Percentiles rank a stretch among this genome's conserved stretches.
Conservation (phyloP, 2,329 filamentous ascomycete genomes). For the Parafenestella ontariensis region DNA sequence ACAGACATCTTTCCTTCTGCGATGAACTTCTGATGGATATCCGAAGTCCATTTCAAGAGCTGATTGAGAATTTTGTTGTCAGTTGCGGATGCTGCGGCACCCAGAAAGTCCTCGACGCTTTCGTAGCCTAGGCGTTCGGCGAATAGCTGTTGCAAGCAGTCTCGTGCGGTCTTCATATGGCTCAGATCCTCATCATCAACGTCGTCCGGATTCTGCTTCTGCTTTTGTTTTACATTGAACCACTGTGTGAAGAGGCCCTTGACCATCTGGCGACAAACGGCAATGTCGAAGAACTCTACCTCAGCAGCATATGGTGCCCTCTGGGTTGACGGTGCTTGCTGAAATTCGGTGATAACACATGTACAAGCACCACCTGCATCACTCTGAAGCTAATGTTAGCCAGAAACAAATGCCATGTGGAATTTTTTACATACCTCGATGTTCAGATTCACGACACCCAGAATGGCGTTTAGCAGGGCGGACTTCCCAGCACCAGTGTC, state of each 20-base stretch:
- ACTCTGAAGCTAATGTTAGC: constrained; percentile 5
- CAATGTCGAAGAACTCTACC: constrained; percentile 15
- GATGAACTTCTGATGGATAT: constrained; percentile 12
- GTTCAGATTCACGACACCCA: constrained; percentile 14
- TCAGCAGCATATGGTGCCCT: constrained; percentile 11
- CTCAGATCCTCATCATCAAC: constrained; percentile 7
- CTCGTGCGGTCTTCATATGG: constrained; percentile 2
- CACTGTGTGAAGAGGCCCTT: constrained; percentile 6
- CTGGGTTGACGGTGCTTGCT: constrained; percentile 3
- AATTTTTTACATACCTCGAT: constrained; percentile 10
- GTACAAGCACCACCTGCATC: constrained; percentile 13
- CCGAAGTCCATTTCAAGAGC: constrained; percentile 17
- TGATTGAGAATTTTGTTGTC: constrained; percentile 4
- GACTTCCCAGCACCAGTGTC: constrained; percentile 29
- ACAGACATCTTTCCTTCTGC: constrained; percentile 1
- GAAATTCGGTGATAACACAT: constrained; percentile 18
- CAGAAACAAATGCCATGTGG: neutral
- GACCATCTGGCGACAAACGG: constrained; percentile 9
- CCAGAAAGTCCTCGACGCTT: constrained; percentile 14
- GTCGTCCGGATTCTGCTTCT: constrained; percentile 4
- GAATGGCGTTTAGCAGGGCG: constrained; percentile 18
- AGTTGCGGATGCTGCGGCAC: neutral
- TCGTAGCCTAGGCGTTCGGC: constrained; percentile 3
- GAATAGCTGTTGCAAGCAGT: constrained; percentile 9
- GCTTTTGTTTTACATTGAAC: constrained; percentile 1